Base-by-base conservation (phyloP, 441 rosid genomes). In the Brassica balearica region DNA sequence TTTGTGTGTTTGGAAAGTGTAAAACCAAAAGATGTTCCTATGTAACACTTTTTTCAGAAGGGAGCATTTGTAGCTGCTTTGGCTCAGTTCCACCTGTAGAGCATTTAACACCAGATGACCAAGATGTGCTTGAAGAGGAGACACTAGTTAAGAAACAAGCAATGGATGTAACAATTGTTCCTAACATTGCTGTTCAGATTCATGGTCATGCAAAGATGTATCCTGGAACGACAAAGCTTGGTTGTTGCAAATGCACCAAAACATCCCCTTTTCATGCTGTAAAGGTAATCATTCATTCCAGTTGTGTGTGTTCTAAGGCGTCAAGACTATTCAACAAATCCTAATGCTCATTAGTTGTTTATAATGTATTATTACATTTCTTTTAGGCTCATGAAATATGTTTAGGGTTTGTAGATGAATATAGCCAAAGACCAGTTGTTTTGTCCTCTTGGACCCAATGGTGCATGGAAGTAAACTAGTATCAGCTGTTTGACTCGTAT, bases 391-490 rank as follows among this genome's bases (percentile, higher is more conserved):
- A 29, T 22, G n/a, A 17, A 65, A 43, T 73, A 8, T 67, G 6
- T 65, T 69, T 65, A 96, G 99, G 98, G 91, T 11, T 77, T 95
- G 73, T 95, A 96, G 95, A 76, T 92, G 83, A 95, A 92, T 83
- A 86, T 91, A 70, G 83, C 90, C 9, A 88, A 91, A 83, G 92
- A 95, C 83, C 97, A 95, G 75, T 80, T 93, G 53, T 95, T 95
- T 81, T 95, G 99, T 86, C 94, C 93, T 74, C 98, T 95, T 63
- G 99, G 99, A 70, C 98, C 98, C 55, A 95, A 95, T 72, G 99
- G 99, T 36, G 99, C 97, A 20, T 98, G 99, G 79, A 95, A 95
- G 83, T 93, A 98, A 58, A 93, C 99, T 73, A 81, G 88, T 41
- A 95, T 95, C 68, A 92, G 88, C 77, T 95, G 99, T 81, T 85